phyloP scores from a whole-genome alignment of 2,329 filamentous ascomycete genomes.

The Colletotrichum somersetense region DNA sequence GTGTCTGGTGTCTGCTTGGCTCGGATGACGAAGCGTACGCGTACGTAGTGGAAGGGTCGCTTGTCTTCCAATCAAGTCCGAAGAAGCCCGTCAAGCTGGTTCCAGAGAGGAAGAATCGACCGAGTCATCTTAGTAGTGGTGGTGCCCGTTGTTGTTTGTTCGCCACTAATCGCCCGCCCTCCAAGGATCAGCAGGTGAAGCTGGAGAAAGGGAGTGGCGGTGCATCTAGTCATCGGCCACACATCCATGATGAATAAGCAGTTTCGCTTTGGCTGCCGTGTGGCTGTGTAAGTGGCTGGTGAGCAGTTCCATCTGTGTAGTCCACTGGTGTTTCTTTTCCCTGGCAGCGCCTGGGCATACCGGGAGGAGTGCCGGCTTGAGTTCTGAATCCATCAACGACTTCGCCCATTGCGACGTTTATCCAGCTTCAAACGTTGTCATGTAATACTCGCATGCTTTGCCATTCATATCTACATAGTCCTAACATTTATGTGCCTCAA shows the following conservation, averaged over 20 bases:
- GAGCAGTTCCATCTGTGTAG: fast-evolving
- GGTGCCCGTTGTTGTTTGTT: not conserved
- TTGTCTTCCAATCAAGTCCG: constrained; percentile 29
- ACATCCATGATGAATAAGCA: not conserved
- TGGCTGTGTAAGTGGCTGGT: constrained; percentile 22
- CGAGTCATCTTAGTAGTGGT: constrained; percentile 1
- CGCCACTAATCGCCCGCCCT: constrained; percentile 17
- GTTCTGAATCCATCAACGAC: not conserved
- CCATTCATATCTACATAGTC: not conserved
- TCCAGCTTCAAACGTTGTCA: not conserved
- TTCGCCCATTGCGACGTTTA: not conserved
- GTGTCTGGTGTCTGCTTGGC: not conserved
- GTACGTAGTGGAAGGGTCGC: constrained; percentile 21
- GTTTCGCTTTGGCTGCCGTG: fast-evolving
- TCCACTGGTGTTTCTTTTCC: not conserved
- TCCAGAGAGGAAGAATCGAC: not conserved
- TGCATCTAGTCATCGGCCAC: not conserved
- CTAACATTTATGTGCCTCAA: not conserved
- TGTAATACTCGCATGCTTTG: not conserved
- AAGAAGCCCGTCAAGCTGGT: not conserved
- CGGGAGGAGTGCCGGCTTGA: not conserved
- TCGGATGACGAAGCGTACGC: constrained; percentile 39
- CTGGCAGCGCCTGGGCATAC: too few relatives aligned
- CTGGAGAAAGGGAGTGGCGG: constrained; percentile 7
- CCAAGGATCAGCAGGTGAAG: constrained; percentile 6